Base-by-base conservation (phyloP, 352 stramenopile species). In the Phytophthora agathidicida region DNA sequence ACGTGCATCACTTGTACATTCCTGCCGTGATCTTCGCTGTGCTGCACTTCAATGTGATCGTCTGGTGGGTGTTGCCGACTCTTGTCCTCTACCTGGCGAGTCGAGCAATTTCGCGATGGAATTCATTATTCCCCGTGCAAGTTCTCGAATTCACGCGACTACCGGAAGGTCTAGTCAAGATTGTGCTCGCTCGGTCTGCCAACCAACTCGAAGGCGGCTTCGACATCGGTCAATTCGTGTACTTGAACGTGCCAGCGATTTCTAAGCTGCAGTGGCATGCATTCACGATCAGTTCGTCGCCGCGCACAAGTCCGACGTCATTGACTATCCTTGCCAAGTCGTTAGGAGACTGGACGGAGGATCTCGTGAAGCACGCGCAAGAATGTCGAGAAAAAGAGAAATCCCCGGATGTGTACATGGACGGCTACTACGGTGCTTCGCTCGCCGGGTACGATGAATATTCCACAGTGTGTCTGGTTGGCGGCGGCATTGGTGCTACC, bases 251-350 rank as follows among this genome's bases (percentile, higher is more conserved):
- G 6, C 80, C 74, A 0, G 44, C 49, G 20, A 75, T 89, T 36
- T 89, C 77, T 11, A 80, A 72, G 44, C 49, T 83, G 2, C 73
- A 89, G 31, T 89, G 79, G 76, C 79, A 89, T 30, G 64, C 76
- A 8, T 87, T 89, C 52, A 86, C 74, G 0, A 81, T 89, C 49
- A 71, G 71, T 11, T 84, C 79, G 11, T 77, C 79, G 3, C 76
- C 79, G 5, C 56, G 43, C 2, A 50, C 56, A 3, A 80, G 39
- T 17, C 23, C 74, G n/a, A 47, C 37, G 22, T 65, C 69, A 3
- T 39, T 87, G 14, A 87, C 76, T 1, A 63, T 89, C 33, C 52
- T 86, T n/a, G 36, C 74, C 27, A 87, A 87, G 33, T 64, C 69
- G 0, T 48, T 83, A 0, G 79, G 79, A 19, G 46, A 80, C 28